phyloP scores from a whole-genome alignment of 345 rosid genomes.

The Psidium friedrichsthalianum region DNA sequence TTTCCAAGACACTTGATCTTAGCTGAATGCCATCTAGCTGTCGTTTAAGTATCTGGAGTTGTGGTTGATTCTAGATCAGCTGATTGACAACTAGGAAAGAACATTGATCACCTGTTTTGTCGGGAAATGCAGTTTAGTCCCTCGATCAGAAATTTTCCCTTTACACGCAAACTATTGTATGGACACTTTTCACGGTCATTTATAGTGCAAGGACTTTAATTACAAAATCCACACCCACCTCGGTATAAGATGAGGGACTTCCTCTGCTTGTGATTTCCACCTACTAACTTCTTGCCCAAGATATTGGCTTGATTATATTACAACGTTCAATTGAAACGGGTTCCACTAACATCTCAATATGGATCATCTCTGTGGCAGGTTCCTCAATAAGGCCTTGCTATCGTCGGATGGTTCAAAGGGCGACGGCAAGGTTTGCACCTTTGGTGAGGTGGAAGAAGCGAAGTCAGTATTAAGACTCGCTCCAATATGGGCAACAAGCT shows the following conservation, averaged over 20 bases:
- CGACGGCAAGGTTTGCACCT: conserved; percentile 13
- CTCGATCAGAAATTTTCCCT: not conserved
- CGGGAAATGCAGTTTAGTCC: not conserved
- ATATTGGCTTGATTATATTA: not conserved
- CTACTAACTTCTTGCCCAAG: not conserved
- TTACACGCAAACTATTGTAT: not conserved
- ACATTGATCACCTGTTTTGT: not conserved
- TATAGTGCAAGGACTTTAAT: not conserved
- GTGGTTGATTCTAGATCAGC: not conserved
- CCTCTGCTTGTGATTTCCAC: not conserved
- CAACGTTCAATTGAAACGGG: not conserved
- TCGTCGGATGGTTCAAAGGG: conserved; percentile 20
- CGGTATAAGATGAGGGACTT: not conserved
- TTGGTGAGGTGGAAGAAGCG: conserved; percentile 50
- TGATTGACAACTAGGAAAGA: not conserved
- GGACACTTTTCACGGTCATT: not conserved
- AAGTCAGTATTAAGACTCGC: conserved; percentile 38
- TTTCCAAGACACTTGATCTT: not conserved
- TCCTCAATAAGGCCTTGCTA: conserved; percentile 39
- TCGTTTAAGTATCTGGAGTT: not conserved
- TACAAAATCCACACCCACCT: not conserved
- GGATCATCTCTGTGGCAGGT: conserved; percentile 14
- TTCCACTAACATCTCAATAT: not conserved
- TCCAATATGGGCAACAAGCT: conserved; percentile 47
- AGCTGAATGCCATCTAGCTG: not conserved